Evolutionary conservation across 2,329 filamentous ascomycete species (phyloP), one percentile per base, ranked within the genome.

Genomic region (Penicillium sumatraense): DNA sequence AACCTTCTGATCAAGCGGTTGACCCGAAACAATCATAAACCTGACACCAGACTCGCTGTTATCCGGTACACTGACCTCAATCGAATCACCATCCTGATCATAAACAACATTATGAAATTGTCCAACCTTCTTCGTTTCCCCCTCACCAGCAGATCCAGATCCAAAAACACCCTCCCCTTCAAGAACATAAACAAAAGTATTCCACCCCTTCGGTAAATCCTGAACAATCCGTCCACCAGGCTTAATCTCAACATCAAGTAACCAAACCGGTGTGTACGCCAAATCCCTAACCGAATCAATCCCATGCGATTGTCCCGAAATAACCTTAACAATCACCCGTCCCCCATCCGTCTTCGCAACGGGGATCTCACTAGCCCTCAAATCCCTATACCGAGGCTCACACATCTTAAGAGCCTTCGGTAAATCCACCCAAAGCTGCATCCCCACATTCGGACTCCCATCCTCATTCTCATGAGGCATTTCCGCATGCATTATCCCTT

Each of bases 211-310:
- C 0, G 93, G 93, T 2, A 98, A 70, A 5, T 84, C 75, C 78
- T 98, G 93, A 20, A 80, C 81, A 62, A 98, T 80, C 56, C 81
- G 85, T 44, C 90, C 92, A 50, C 93, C 93, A 0, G 93, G 92
- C 66, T 86, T 78, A 50, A 98, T 84, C 18, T 84, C 86, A 49
- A 97, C 80, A 71, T 98, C 93, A 41, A 98, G 81, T 59, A 96
- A 82, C 93, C 93, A 98, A n/a, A 98, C 92, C 0, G 95, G 95
- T 1, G 93, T 98, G 75, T 98, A 97, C 13, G 93, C 93, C 41
- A 98, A 80, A 69, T 98, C 93, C 71, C 93, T 87, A 50, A 96
- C 85, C 13, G 88, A 91, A 70, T 97, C 93, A 49, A 95, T 85
- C 41, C 91, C 93, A 67, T 92, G 88, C 51, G 86, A 88, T 71